Evolutionary conservation across 257 asterid species (phyloP), one percentile per base, ranked within the genome.

Genomic region (Lavandula angustifolia): DNA sequence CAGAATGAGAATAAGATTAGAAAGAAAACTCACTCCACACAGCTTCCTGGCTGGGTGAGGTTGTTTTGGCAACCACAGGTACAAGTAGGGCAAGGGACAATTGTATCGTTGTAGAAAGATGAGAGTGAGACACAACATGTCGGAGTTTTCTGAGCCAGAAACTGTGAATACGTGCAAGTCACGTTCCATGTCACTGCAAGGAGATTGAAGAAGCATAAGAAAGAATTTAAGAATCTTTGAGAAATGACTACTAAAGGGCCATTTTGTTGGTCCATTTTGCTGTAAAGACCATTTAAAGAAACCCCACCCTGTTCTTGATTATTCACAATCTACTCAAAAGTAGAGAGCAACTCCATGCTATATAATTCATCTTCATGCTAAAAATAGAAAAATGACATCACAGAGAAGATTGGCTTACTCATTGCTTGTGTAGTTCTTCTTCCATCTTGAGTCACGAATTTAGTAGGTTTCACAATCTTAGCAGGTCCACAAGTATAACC

Each of bases 401-500:
- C 10, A 54, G 50, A 44, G 4, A 55, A 12, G 14, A 53, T 27
- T 14, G 32, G 79, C 96, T 85, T 77, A 87, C 96, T 87, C 95
- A 90, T 84, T 38, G 96, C 97, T 72, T 90, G 97, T 0, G 97
- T 87, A 14, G 67, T 72, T 69, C 97, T 79, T 70, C 97, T 76
- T 57, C 95, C 88, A 67, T 85, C 97, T 38, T 32, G 65, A 4
- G 87, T 49, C 27, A 80, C 49, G 67, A 83, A 87, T 80, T 73
- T 82, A 46, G 96, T 87, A 35, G 96, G 84, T 51, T 78, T 85
- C 35, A 55, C 97, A 11, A 83, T 55, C 75, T 84, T 87, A 32
- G 92, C 92, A 0, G 92, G 96, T 13, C 95, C 92, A 64, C 96
- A 90, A 71, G 95, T 87, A 73, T 90, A 87, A 11, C 97, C 95